Conservation (phyloP, 164 flowering plant species). For the Magnolia officinalis region DNA sequence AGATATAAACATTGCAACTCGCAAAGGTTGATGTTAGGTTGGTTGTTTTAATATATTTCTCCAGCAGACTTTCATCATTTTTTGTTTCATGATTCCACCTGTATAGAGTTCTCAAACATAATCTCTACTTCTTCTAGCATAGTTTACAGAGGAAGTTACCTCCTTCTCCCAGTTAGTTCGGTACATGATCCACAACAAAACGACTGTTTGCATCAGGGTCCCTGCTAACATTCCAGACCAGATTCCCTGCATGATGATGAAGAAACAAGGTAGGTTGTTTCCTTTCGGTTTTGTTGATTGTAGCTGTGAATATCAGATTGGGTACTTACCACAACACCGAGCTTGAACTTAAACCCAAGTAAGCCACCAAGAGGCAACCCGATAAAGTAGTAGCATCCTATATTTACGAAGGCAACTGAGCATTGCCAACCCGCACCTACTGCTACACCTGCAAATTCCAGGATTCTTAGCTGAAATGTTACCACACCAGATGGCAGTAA, state of each 20-base stretch:
- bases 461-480: not conserved
- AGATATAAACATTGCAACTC: not conserved
- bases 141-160: conserved; percentile 17
- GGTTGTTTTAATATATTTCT: no score
- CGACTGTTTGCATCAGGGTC: conserved; percentile 33
- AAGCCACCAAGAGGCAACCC: conserved; percentile 51
- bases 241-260: conserved; percentile 28
- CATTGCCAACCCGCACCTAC: conserved; percentile 68
- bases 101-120: not conserved
- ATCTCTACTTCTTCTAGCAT: not conserved
- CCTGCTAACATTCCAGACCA: conserved; percentile 49
- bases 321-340: conserved; percentile 26
- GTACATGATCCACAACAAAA: conserved; percentile 21
- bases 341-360: conserved; percentile 38
- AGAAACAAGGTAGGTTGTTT: not conserved
- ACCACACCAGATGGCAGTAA: not conserved
- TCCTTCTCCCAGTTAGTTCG: conserved; percentile 49
- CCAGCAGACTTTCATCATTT: no score
- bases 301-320: not conserved
- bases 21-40: not conserved
- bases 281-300: not conserved
- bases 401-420: conserved; percentile 40
- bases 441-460: conserved; percentile 44
- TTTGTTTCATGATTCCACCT: not conserved
- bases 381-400: conserved; percentile 46